A percentile compares a stretch with the other conserved stretches of the same genome.
phyloP scores from a whole-genome alignment of 176 grass and related monocot genomes.

The Carex kokanica region DNA sequence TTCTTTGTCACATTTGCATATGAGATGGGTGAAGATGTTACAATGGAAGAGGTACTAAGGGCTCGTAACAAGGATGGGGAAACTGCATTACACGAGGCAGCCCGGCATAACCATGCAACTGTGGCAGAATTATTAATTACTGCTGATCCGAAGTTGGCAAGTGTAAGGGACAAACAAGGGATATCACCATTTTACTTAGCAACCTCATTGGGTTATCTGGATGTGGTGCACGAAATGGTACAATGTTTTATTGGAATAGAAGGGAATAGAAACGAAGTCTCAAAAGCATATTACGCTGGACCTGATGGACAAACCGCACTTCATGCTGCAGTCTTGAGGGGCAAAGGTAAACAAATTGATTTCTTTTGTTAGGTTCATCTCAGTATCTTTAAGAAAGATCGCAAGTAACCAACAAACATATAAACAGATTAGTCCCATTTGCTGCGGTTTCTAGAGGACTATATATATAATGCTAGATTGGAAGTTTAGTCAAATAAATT shows the following conservation, averaged over 20 bases:
- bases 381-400: background rate
- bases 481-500: background rate
- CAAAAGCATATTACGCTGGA: background rate
- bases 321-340: constrained; percentile 23
- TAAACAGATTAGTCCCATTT: background rate
- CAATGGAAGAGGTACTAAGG: too few relatives aligned
- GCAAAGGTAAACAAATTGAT: constrained; percentile 4
- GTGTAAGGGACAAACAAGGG: too few relatives aligned
- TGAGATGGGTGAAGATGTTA: too few relatives aligned
- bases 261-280: background rate
- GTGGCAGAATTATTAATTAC: too few relatives aligned
- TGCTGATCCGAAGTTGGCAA: too few relatives aligned
- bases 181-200: constrained; percentile 1
- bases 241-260: background rate
- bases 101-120: too few relatives aligned
- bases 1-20: too few relatives aligned
- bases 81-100: too few relatives aligned
- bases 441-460: background rate
- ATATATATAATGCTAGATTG: background rate
- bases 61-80: too few relatives aligned
- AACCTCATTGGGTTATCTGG: background rate
- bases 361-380: background rate
- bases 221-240: too few relatives aligned
- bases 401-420: background rate
- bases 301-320: constrained; percentile 25